phyloP scores from a whole-genome alignment of 176 grass and related monocot genomes.

The Bothriochloa decipiens region DNA sequence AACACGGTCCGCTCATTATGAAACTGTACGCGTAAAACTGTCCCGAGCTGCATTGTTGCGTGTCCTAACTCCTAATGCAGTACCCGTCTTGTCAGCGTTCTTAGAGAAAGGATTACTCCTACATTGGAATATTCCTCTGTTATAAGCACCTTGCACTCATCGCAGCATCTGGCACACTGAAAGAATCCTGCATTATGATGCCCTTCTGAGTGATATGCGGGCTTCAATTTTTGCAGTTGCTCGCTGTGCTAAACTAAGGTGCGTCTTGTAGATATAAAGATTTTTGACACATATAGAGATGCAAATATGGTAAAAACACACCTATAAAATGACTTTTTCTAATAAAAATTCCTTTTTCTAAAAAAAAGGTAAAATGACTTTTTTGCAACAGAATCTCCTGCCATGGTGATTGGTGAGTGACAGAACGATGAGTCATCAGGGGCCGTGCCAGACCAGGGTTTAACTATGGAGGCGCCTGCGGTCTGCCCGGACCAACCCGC shows the following conservation, averaged over 20 bases:
- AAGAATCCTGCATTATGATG: background rate
- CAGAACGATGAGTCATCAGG: background rate
- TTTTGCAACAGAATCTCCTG: background rate
- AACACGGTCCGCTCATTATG: background rate
- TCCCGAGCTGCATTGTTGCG: background rate
- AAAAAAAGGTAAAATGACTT: too few relatives aligned
- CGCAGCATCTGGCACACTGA: background rate
- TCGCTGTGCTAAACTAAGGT: too few relatives aligned
- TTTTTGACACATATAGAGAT: too few relatives aligned
- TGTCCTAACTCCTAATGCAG: background rate
- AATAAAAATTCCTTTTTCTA: too few relatives aligned
- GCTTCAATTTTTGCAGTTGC: background rate
- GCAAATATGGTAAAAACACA: too few relatives aligned
- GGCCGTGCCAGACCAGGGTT: background rate
- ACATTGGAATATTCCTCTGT: background rate
- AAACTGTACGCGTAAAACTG: background rate
- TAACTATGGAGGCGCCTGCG: slow-evolving; percentile 12
- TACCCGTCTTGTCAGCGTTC: background rate
- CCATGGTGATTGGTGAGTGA: background rate
- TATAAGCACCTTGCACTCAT: background rate
- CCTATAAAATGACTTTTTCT: too few relatives aligned
- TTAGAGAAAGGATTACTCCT: background rate
- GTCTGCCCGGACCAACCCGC: too few relatives aligned
- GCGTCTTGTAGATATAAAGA: too few relatives aligned
- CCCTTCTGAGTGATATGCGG: background rate